Percentiles rank a stretch among this genome's conserved stretches.
Evolutionary conservation across 2,329 filamentous ascomycete species (phyloP).

Genomic region (Phaeomoniella chlamydospora): DNA sequence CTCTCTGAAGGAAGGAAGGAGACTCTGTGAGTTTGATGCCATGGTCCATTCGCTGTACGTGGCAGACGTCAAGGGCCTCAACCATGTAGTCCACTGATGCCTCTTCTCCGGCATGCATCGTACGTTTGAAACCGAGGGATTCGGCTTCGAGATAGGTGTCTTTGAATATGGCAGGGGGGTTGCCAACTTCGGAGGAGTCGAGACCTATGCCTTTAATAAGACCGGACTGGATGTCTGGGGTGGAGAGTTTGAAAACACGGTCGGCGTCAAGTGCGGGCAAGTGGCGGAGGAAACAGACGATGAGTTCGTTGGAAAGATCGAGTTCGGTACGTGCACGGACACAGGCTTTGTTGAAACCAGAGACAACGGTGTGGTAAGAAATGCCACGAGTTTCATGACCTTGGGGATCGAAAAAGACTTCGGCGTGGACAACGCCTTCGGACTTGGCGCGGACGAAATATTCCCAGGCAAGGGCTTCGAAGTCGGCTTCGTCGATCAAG

Average conservation of each 20-base stretch:
- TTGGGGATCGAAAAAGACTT: constrained; percentile 73
- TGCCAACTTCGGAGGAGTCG: constrained; percentile 46
- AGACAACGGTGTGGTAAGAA: constrained; percentile 46
- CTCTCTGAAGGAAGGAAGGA: constrained; percentile 38
- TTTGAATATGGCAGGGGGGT: constrained; percentile 43
- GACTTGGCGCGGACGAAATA: constrained; percentile 53
- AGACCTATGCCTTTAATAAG: constrained; percentile 50
- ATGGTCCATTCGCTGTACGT: constrained; percentile 58
- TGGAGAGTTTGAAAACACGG: constrained; percentile 8
- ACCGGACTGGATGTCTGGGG: constrained; percentile 29
- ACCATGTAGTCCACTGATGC: constrained; percentile 53
- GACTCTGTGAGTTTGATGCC: constrained; percentile 53
- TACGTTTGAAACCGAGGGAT: constrained; percentile 42
- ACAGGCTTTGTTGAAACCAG: constrained; percentile 48
- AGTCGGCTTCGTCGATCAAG: constrained; percentile 49
- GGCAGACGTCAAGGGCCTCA: constrained; percentile 46
- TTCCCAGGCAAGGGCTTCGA: constrained; percentile 56
- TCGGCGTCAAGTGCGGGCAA: constrained; percentile 6
- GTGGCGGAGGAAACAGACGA: constrained; percentile 54
- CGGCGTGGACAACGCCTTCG: constrained; percentile 57
- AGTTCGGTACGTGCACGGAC: constrained; percentile 45
- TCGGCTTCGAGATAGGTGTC: constrained; percentile 44
- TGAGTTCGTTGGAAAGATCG: constrained; percentile 49
- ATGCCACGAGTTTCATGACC: constrained; percentile 55
- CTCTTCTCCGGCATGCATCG: constrained; percentile 65